Evolutionary conservation across 2,329 filamentous ascomycete species (phyloP), one percentile per base, ranked within the genome.

Genomic region (Epichloe festucae): DNA sequence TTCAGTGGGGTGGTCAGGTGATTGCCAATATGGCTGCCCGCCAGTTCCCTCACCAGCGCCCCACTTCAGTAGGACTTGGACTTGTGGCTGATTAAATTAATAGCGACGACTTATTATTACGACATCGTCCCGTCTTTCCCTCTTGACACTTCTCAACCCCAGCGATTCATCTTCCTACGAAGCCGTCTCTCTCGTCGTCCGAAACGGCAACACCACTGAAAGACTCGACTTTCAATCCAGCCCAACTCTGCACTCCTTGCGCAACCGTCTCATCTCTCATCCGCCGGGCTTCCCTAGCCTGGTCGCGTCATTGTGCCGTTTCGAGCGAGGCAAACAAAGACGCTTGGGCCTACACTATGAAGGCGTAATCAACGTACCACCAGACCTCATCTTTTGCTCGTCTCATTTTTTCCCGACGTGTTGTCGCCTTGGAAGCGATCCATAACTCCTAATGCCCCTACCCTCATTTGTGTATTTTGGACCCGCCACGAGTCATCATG

Each of bases 401-500:
- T n/a, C 19, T 12, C 12, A 0, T 27, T 11, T 38, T 38, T 14
- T 15, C 3, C 27, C 12, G 19, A 36, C 45, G n/a, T 46, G 8
- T 31, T 21, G 43, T 5, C 21, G 12, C 15, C n/a, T 36, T n/a
- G 14, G 7, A 36, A 35, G 23, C 44, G 38, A 36, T 12, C 39
- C 17, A 38, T 11, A 27, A 27, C 31, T 23, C 6, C 34, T 46
- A 4, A 46, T 36, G 45, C 17, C 36, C 36, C 7, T 8, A 31
- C 27, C 1, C 48, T 35, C 40, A 21, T n/a, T 36, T 17, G 46
- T 31, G 46, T 21, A 27, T n/a, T 15, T 5, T 21, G 21, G 14
- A 35, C 7, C 41, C 19, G 15, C 46, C 50, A 23, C 55, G 52
- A 52, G 53, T 56, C 63, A 67, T 60, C 59, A 85, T 85, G 82